Percentiles rank a stretch among this genome's conserved stretches.
phyloP scores from a whole-genome alignment of 2,329 filamentous ascomycete genomes.

The Macrophomina pseudophaseolina region DNA sequence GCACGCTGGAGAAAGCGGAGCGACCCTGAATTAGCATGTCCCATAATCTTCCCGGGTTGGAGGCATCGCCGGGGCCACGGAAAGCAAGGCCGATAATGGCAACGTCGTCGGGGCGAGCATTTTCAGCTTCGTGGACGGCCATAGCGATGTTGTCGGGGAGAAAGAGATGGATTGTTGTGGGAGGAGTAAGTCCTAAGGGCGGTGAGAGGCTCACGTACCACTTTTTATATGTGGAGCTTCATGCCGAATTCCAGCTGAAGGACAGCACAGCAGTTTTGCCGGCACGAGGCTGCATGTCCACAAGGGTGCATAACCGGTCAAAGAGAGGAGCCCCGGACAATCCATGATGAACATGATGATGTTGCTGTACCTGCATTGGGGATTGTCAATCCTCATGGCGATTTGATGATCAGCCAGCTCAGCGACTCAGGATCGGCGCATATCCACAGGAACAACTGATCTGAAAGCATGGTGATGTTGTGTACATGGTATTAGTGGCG shows the following conservation, averaged over 20 bases:
- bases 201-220: constrained; percentile 27
- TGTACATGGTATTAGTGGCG: neutral
- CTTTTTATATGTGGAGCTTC: constrained; percentile 20
- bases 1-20: constrained; percentile 10
- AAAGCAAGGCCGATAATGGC: constrained; percentile 30
- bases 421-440: constrained; percentile 15
- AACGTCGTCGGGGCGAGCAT: constrained; percentile 26
- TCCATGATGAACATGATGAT: neutral
- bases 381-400: neutral
- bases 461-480: neutral
- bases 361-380: constrained; percentile 11
- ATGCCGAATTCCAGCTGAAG: constrained; percentile 27
- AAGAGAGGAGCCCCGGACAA: neutral
- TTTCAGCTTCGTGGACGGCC: constrained; percentile 5
- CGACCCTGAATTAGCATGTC: constrained; percentile 31
- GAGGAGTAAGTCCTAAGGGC: constrained; percentile 16
- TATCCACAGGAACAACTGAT: neutral
- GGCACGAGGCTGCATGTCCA: neutral
- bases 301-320: neutral
- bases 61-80: constrained; percentile 33
- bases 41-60: constrained; percentile 41
- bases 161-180: neutral
- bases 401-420: constrained; percentile 22
- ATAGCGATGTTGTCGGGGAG: constrained; percentile 13
- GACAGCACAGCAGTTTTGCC: constrained; percentile 1